Evolutionary conservation across 352 stramenopile genomes (phyloP).

Genomic region (Halophytophthora batemanensis): DNA sequence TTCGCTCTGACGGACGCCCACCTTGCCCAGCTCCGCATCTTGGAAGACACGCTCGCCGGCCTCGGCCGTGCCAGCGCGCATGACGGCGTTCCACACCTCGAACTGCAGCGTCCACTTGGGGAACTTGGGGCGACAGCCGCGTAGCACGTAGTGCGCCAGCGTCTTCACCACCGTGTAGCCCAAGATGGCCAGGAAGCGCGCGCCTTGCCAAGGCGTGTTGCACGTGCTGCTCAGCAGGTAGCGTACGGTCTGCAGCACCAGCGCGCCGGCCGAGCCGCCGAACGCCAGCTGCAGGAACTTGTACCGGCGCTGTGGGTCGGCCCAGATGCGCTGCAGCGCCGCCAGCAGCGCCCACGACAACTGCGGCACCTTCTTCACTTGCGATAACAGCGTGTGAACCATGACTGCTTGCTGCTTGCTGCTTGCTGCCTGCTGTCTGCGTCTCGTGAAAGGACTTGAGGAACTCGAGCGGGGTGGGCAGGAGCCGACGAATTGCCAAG

Average conservation of each 20-base stretch:
- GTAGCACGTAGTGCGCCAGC: constrained; percentile 11
- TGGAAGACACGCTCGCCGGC: constrained; percentile 25
- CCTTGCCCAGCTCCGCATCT: constrained; percentile 14
- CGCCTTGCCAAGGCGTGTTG: constrained; percentile 21
- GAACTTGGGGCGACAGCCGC: constrained; percentile 29
- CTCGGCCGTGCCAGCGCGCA: constrained; percentile 12
- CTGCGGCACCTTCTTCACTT: no score
- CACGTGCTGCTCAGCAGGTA: constrained; percentile 14
- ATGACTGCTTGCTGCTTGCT: no score
- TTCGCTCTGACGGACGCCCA: constrained; percentile 25
- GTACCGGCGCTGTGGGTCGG: constrained; percentile 12
- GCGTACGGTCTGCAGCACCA: constrained; percentile 5
- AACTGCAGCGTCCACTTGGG: constrained; percentile 42
- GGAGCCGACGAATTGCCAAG: no score
- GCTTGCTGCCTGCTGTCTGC: no score
- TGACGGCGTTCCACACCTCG: constrained; percentile 23
- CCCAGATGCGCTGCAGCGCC: constrained; percentile 9
- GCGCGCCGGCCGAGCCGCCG: constrained; percentile 5
- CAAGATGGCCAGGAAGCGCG: constrained; percentile 12
- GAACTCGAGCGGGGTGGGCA: no score
- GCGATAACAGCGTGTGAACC: no score
- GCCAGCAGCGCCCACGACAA: no score
- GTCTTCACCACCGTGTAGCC: constrained; percentile 6
- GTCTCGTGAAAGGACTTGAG: no score
- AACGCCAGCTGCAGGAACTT: constrained; percentile 16